Base-by-base conservation (phyloP, 371 early-diverging fungal genomes). In the Zopfochytrium polystomum region DNA sequence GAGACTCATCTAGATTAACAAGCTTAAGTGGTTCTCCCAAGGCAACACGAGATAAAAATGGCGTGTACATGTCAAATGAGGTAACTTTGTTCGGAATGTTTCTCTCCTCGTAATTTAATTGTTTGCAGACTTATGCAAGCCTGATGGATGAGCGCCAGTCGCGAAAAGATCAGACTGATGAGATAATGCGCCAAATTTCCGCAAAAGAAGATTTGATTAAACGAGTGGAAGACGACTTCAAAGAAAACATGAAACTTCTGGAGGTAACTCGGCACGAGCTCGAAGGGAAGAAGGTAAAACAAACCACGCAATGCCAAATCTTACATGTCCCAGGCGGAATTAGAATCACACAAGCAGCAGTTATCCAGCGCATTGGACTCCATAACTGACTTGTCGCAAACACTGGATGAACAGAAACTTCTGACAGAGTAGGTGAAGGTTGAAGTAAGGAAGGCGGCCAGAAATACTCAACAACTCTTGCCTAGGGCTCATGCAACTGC, bases 11-110 rank as follows among this genome's bases (percentile, higher is more conserved):
- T 13, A 44, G 9, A 18, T 26, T 38, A 15, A 48, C 34, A 4
- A 30, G n/a, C 1, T 52, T 33, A 26, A 13, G 20, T 49, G 46
- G 32, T 42, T 22, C 9, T 55, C 29, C 18, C 22, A 59, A 84
- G 79, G 89, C 87, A 1, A 74, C 85, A 0, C 80, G 87, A 9
- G 87, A 87, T 11, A 86, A 87, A 59, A 86, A 86, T 54, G 91
- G 91, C 2, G 77, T 87, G n/a, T 90, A 73, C 63, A 63, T 87
- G 62, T 73, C 86, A 2, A 72, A 79, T 3, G 87, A 87, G 58
- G 75, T 79, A 50, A 26, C 26, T 20, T 0, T 25, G 4, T 52
- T 2, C 26, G n/a, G n/a, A n/a, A n/a, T n/a, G 20, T 23, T 34
- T 45, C 5, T 3, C 42, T 23, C 3, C 20, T 26, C 9, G 3